These are phyloP conservation scores for Arthrinium phaeospermum DNA, from an alignment of 2,329 filamentous ascomycete species.

Conservation along the genomic window DNA sequence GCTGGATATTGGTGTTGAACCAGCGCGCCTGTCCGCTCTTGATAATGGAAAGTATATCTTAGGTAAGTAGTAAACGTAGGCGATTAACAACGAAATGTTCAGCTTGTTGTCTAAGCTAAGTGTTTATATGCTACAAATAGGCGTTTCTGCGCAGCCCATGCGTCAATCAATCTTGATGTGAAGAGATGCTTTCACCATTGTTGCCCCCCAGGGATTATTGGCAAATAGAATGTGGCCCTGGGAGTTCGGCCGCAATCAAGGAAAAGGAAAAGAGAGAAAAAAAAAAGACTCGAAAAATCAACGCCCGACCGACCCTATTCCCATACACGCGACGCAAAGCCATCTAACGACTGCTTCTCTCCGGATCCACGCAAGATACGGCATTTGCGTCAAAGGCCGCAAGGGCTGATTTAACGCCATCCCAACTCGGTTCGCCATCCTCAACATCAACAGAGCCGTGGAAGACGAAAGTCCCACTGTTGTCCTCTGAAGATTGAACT, in stretches of 20 bases:
- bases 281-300: not conserved
- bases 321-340: not conserved
- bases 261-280: not conserved
- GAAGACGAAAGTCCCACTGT: not conserved
- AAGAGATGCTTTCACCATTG: constrained; percentile 5
- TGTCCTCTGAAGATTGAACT: not conserved
- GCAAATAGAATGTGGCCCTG: not conserved
- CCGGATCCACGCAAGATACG: not conserved
- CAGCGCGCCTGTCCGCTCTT: not conserved
- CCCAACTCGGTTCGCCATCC: not conserved
- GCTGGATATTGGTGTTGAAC: too few species aligned
- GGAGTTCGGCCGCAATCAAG: not conserved
- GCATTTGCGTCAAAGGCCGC: not conserved
- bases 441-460: not conserved
- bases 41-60: not conserved
- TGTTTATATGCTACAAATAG: constrained; percentile 17
- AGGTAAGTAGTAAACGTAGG: not conserved
- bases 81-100: not conserved
- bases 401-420: constrained; percentile 1
- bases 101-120: constrained; percentile 1
- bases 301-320: constrained; percentile 8
- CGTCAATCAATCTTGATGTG: constrained; percentile 10
- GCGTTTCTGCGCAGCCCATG: not conserved
- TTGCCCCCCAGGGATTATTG: not conserved
- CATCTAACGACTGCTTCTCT: constrained; percentile 1